phyloP scores from a whole-genome alignment of 2,329 filamentous ascomycete species.

The Nigrospora oryzae region DNA sequence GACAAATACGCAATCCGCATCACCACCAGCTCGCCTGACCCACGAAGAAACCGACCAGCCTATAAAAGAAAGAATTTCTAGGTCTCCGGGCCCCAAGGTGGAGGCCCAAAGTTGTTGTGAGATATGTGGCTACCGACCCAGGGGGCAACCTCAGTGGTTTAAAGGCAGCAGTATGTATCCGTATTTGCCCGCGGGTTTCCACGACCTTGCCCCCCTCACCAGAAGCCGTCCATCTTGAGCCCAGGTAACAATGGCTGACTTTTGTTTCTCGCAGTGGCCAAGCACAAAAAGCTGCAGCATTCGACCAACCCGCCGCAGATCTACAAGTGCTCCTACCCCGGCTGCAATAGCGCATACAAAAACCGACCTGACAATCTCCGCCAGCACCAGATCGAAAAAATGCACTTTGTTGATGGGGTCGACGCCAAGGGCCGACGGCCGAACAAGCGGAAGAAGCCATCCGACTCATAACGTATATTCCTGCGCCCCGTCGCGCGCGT shows the following conservation, averaged over 20 bases:
- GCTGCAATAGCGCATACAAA: constrained; percentile 45
- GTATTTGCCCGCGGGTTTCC: too few species aligned
- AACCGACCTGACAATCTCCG: constrained; percentile 47
- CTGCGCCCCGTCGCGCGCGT: too few species aligned
- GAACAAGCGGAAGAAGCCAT: constrained; percentile 37
- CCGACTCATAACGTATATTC: background rate
- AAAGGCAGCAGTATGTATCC: constrained; percentile 32
- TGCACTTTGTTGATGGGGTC: constrained; percentile 40
- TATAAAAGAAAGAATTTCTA: background rate
- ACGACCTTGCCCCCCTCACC: too few species aligned
- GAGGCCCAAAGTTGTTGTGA: constrained; percentile 39
- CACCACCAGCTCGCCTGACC: too few species aligned
- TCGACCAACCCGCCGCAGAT: constrained; percentile 38
- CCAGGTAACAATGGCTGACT: too few species aligned
- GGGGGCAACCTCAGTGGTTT: constrained; percentile 50
- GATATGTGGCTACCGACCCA: constrained; percentile 46
- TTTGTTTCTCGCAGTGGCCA: constrained; percentile 28
- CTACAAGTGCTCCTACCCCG: constrained; percentile 43
- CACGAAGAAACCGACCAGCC: background rate
- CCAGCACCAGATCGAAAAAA: constrained; percentile 48
- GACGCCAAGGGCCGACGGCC: constrained; percentile 25
- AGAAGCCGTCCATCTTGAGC: too few species aligned
- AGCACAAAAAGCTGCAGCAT: constrained; percentile 48
- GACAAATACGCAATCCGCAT: too few species aligned
- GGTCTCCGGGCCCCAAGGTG: constrained; percentile 4